phyloP scores from a whole-genome alignment of 495 filamentous ascomycete genomes.

The Penicillium goetzii region DNA sequence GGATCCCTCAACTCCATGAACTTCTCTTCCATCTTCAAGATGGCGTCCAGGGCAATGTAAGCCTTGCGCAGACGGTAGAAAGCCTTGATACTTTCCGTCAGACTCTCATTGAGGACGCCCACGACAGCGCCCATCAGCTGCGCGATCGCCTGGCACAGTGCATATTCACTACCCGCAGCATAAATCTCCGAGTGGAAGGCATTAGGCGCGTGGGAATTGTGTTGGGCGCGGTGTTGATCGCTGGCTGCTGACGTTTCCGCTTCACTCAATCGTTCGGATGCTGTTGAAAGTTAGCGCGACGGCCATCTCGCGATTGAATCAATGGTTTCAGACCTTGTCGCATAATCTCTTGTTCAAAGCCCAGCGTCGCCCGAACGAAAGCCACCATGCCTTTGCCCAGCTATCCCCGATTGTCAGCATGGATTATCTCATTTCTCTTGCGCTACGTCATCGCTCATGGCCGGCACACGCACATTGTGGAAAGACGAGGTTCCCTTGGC shows the following conservation, averaged over 20 bases:
- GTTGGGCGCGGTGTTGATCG: conserved; percentile 74
- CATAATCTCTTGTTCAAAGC: conserved; percentile 96
- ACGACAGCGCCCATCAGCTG: conserved; percentile 91
- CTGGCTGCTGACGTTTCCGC: conserved; percentile 80
- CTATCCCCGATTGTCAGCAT: conserved; percentile 41
- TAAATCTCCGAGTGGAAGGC: conserved; percentile 67
- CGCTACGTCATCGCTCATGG: conserved; percentile 16
- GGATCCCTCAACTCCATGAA: conserved; percentile 50
- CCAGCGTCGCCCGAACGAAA: conserved; percentile 85
- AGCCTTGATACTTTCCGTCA: conserved; percentile 87
- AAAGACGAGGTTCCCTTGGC: conserved; percentile 80
- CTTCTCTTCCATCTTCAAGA: conserved; percentile 65
- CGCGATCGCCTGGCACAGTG: conserved; percentile 75
- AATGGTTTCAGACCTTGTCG: conserved; percentile 59
- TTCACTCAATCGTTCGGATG: conserved; percentile 70
- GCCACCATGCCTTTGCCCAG: conserved; percentile 79
- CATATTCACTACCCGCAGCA: conserved; percentile 81
- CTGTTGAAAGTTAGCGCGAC: conserved; percentile 43
- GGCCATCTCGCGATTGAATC: conserved; percentile 8
- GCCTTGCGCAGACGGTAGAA: conserved; percentile 95
- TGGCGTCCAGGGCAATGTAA: conserved; percentile 78
- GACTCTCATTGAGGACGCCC: conserved; percentile 85
- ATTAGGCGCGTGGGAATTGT: conserved; percentile 49
- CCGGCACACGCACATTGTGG: conserved; percentile 63
- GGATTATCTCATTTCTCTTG: neutral